Conservation (phyloP, 2,329 filamentous ascomycete species). For the Colletotrichum zoysiae region DNA sequence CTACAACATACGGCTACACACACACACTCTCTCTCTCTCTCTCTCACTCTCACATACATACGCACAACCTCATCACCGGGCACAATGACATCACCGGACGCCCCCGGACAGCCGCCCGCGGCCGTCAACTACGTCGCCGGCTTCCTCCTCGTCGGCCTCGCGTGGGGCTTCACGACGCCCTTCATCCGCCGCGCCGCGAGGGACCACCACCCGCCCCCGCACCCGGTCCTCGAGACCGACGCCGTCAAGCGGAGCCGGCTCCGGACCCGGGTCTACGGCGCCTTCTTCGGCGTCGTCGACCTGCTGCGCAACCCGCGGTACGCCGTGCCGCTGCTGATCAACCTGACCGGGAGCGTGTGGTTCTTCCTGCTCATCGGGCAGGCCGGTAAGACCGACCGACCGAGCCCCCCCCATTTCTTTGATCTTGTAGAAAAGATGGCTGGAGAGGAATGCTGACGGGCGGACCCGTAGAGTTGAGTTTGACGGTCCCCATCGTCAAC, state of each 20-base stretch:
- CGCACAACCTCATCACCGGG: neutral
- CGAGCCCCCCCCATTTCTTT: slow-evolving; percentile 1
- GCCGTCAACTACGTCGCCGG: slow-evolving; percentile 87
- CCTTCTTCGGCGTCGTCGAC: slow-evolving; percentile 82
- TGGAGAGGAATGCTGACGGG: neutral
- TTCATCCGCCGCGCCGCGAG: slow-evolving; percentile 92
- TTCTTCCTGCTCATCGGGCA: slow-evolving; percentile 95
- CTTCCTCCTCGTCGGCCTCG: slow-evolving; percentile 90
- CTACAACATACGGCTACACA: neutral
- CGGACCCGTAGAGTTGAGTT: slow-evolving; percentile 77
- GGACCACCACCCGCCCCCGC: slow-evolving; percentile 74
- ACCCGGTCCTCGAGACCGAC: slow-evolving; percentile 65
- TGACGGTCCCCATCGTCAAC: slow-evolving; percentile 96
- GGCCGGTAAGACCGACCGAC: slow-evolving; percentile 84
- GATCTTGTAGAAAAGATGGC: no score
- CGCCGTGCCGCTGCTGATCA: slow-evolving; percentile 85
- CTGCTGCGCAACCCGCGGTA: slow-evolving; percentile 86
- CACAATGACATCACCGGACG: slow-evolving; percentile 36
- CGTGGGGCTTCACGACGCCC: slow-evolving; percentile 92
- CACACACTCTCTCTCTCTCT: neutral
- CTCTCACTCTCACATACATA: neutral
- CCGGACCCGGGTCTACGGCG: slow-evolving; percentile 70
- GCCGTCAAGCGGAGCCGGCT: slow-evolving; percentile 70
- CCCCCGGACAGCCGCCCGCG: slow-evolving; percentile 55
- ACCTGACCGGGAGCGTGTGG: slow-evolving; percentile 94